Percentiles rank a stretch among this genome's conserved stretches.
These are phyloP conservation scores for Epicoccum sorghinum DNA, from an alignment of 2,329 filamentous ascomycete genomes.

Conservation along the genomic window DNA sequence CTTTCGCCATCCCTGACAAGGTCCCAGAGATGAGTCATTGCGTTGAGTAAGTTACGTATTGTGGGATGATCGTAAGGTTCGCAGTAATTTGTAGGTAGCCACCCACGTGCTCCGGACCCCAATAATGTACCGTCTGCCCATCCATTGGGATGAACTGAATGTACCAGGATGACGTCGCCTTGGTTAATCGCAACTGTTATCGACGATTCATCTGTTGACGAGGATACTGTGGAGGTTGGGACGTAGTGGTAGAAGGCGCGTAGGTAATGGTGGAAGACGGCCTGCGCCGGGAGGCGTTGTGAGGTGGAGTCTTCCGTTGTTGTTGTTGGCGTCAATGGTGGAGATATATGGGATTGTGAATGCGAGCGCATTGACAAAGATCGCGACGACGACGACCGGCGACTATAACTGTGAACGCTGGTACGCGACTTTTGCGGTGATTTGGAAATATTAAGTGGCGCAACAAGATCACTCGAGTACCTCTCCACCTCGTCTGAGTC, in stretches of 20 bases:
- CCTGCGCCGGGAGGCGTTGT: constrained; percentile 56
- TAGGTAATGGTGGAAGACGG: constrained; percentile 90
- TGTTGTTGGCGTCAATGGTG: constrained; percentile 74
- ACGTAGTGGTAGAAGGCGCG: constrained; percentile 94
- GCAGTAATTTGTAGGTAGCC: constrained; percentile 98
- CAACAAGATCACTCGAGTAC: constrained; percentile 44
- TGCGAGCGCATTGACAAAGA: constrained; percentile 38
- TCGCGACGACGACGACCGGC: constrained; percentile 36
- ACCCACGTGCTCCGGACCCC: constrained; percentile 83
- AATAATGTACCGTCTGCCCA: constrained; percentile 97
- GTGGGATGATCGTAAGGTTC: constrained; percentile 90
- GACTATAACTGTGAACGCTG: constrained; percentile 30
- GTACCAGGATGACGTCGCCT: constrained; percentile 90
- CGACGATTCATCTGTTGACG: constrained; percentile 68
- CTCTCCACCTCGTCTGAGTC: constrained; percentile 39
- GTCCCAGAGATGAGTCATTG: constrained; percentile 91
- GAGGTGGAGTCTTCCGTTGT: constrained; percentile 62
- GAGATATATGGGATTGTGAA: constrained; percentile 68
- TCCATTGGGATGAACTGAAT: constrained; percentile 96
- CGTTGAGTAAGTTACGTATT: constrained; percentile 83
- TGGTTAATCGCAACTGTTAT: constrained; percentile 86
- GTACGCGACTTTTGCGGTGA: constrained; percentile 38
- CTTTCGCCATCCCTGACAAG: constrained; percentile 78
- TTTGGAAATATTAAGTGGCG: constrained; percentile 47
- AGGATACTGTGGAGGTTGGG: constrained; percentile 75